phyloP scores from a whole-genome alignment of 1,284 basidiomycete species.

The Abortiporus biennis region DNA sequence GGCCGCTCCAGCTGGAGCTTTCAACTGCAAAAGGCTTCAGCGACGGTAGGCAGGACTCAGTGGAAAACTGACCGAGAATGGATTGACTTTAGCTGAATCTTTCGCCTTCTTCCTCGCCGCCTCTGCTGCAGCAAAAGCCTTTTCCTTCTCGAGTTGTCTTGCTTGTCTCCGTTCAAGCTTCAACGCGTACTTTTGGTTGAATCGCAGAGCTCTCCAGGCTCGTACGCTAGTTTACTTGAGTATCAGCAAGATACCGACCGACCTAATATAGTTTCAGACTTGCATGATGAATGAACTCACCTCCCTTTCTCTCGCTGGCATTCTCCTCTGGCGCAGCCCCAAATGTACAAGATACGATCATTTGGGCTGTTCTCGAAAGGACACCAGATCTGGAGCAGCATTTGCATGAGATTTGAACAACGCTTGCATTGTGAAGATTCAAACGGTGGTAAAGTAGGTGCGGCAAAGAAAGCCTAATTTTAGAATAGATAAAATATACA shows the following conservation, averaged over 20 bases:
- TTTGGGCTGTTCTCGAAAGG: constrained; percentile 77
- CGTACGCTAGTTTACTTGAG: constrained; percentile 52
- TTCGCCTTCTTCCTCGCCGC: constrained; percentile 22
- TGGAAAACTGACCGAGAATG: constrained; percentile 53
- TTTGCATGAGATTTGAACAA: constrained; percentile 67
- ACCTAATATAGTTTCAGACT: neutral
- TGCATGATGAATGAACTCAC: too few species aligned
- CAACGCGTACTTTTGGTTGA: constrained; percentile 65
- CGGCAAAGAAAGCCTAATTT: constrained; percentile 25
- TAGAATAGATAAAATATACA: constrained; percentile 13
- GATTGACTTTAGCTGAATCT: constrained; percentile 41
- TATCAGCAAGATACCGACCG: neutral
- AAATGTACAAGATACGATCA: constrained; percentile 77
- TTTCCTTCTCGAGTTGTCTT: constrained; percentile 24
- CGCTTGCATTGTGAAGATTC: constrained; percentile 52
- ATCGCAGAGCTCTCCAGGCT: constrained; percentile 69
- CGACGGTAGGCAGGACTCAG: constrained; percentile 3
- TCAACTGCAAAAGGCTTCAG: neutral
- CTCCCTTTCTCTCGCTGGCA: constrained; percentile 69
- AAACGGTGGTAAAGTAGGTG: constrained; percentile 22
- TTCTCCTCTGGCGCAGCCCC: constrained; percentile 61
- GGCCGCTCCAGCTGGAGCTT: neutral
- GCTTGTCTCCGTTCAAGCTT: constrained; percentile 49
- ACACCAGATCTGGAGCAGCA: constrained; percentile 81
- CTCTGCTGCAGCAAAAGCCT: constrained; percentile 25